Evolutionary conservation across 2,329 filamentous ascomycete species (phyloP).

Genomic region (Helotiales sp.): DNA sequence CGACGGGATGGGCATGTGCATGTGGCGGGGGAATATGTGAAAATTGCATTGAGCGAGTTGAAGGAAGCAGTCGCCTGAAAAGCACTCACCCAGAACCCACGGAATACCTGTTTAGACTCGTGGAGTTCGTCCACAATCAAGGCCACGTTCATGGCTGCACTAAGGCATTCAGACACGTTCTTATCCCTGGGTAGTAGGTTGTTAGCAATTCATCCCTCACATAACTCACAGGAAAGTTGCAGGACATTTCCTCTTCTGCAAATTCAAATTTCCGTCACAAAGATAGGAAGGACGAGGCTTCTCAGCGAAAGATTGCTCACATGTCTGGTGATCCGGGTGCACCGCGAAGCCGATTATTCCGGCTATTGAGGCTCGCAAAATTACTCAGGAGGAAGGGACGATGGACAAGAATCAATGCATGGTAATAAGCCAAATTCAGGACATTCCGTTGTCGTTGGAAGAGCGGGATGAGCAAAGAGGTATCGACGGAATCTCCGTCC

Average conservation of each 20-base stretch:
- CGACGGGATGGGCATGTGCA: no score
- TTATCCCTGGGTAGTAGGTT: slow-evolving; percentile 30
- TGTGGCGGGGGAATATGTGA: no score
- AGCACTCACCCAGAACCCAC: slow-evolving; percentile 50
- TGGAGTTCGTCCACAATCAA: slow-evolving; percentile 48
- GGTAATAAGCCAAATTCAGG: slow-evolving; percentile 45
- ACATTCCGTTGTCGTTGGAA: slow-evolving; percentile 51
- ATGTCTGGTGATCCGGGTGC: slow-evolving; percentile 24
- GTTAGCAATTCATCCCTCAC: not conserved
- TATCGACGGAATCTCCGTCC: slow-evolving; percentile 48
- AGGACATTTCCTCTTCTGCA: no score
- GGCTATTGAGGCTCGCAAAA: slow-evolving; percentile 36
- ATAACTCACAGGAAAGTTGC: no score
- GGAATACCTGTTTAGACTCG: slow-evolving; percentile 45
- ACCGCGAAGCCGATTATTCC: slow-evolving; percentile 14
- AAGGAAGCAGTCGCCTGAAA: no score
- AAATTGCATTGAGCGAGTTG: no score
- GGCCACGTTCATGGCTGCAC: slow-evolving; percentile 48
- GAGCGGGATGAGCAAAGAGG: slow-evolving; percentile 52
- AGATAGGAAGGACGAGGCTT: no score
- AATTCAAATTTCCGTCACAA: no score
- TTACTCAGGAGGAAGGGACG: slow-evolving; percentile 44
- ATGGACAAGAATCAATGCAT: slow-evolving; percentile 44
- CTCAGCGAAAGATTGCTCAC: not conserved
- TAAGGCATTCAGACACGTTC: slow-evolving; percentile 44